Evolutionary conservation across 1,284 basidiomycete species (phyloP).

Genomic region (Ceratobasidium sp.): DNA sequence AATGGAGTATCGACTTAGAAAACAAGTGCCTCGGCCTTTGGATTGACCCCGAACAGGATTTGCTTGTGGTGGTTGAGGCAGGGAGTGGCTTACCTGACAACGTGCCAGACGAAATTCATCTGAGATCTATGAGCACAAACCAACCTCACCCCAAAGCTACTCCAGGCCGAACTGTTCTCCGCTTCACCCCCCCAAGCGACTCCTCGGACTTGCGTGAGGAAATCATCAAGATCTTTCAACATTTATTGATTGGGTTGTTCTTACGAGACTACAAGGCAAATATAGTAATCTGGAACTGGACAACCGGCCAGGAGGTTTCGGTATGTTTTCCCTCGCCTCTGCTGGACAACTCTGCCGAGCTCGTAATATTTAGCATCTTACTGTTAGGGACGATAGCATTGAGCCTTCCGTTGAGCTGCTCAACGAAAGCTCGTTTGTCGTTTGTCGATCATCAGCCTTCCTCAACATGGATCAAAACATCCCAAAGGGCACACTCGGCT

Average conservation of each 20-base stretch:
- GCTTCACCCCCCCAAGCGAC: background rate
- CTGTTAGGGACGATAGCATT: background rate
- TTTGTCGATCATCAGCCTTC: background rate
- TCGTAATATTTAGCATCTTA: background rate
- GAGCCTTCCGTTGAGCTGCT: background rate
- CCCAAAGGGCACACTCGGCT: background rate
- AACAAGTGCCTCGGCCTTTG: background rate
- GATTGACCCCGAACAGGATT: constrained; percentile 2
- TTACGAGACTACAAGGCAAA: no score
- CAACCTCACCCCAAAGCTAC: background rate
- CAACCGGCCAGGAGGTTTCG: constrained; percentile 1
- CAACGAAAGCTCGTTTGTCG: constrained; percentile 11
- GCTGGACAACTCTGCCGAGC: background rate
- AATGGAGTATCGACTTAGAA: background rate
- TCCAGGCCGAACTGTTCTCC: background rate
- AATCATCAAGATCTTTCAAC: background rate
- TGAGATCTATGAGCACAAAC: constrained; percentile 2
- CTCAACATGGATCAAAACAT: background rate
- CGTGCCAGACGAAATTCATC: background rate
- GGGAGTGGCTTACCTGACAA: no score
- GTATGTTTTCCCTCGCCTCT: background rate
- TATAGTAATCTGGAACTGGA: constrained; percentile 29
- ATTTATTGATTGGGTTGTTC: background rate
- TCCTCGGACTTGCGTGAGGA: background rate
- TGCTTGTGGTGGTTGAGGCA: background rate